These are phyloP conservation scores for Lodderomyces pseudojiufengensis DNA, from an alignment of 1,139 yeast genomes.

Conservation along the genomic window DNA sequence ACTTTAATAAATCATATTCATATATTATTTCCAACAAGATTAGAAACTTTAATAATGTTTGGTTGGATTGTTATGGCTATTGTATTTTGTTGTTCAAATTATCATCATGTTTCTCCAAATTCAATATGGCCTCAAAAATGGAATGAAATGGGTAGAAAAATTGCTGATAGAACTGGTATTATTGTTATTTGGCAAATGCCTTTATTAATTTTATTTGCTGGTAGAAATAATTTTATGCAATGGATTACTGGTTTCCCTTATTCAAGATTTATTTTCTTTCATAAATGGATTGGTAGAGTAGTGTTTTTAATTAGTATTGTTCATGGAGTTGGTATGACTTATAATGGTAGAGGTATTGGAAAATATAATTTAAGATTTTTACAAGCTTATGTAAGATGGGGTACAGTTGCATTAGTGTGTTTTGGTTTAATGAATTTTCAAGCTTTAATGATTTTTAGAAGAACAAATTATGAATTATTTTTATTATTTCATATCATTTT, in stretches of 20 bases:
- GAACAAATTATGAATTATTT: slow-evolving; percentile 60
- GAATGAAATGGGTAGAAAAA: slow-evolving; percentile 48
- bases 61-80: slow-evolving; percentile 49
- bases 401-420: slow-evolving; percentile 45
- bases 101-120: slow-evolving; percentile 35
- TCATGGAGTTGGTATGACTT: slow-evolving; percentile 51
- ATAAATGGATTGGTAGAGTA: slow-evolving; percentile 62
- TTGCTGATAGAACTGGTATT: slow-evolving; percentile 61
- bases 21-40: slow-evolving; percentile 56
- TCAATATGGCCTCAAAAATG: slow-evolving; percentile 25
- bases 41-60: slow-evolving; percentile 50
- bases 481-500: slow-evolving; percentile 54
- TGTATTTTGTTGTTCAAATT: slow-evolving; percentile 42
- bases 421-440: slow-evolving; percentile 40
- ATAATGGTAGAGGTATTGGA: slow-evolving; percentile 31
- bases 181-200: slow-evolving; percentile 50
- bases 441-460: slow-evolving; percentile 53
- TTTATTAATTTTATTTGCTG: slow-evolving; percentile 51
- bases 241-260: slow-evolving; percentile 65
- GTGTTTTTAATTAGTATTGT: slow-evolving; percentile 39
- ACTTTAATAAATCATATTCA: slow-evolving; percentile 28
- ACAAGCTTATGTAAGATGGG: slow-evolving; percentile 47
- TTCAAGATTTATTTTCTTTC: slow-evolving; percentile 58
- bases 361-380: slow-evolving; percentile 36
- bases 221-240: slow-evolving; percentile 64